Evolutionary conservation across 306 rosid species (phyloP).

Genomic region (Pterocarpus macrocarpus): DNA sequence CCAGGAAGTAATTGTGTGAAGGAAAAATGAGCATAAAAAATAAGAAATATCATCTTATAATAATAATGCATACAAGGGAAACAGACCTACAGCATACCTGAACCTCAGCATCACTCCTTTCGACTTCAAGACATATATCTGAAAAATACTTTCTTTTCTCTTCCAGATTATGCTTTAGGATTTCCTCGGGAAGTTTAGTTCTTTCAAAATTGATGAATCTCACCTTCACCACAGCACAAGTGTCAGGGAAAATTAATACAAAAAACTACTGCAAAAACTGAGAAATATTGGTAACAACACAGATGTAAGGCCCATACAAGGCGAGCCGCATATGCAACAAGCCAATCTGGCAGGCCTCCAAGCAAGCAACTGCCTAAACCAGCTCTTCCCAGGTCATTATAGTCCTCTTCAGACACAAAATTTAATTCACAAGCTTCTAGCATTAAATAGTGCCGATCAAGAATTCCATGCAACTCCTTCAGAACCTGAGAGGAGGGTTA

Average conservation of each 20-base stretch:
- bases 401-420: constrained; percentile 88
- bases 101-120: constrained; percentile 95
- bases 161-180: constrained; percentile 83
- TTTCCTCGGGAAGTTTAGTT: constrained; percentile 94
- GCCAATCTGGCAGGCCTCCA: constrained; percentile 97
- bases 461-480: constrained; percentile 93
- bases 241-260: constrained; percentile 40
- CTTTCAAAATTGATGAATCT: constrained; percentile 91
- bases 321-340: constrained; percentile 96
- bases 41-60: constrained; percentile 16
- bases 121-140: constrained; percentile 89
- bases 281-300: constrained; percentile 30
- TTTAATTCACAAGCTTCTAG: constrained; percentile 91
- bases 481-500: constrained; percentile 67
- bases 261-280: constrained; percentile 21
- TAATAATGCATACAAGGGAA: constrained; percentile 12
- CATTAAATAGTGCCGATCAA: constrained; percentile 87
- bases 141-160: constrained; percentile 91
- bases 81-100: constrained; percentile 67
- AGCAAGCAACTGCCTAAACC: constrained; percentile 99
- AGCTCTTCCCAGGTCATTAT: constrained; percentile 89
- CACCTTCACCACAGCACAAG: constrained; percentile 71
- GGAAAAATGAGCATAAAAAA: constrained; percentile 26
- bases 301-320: constrained; percentile 64
- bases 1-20: neutral